These are phyloP conservation scores for Thoreauomyces humboldtii DNA, from an alignment of 192 early-diverging fungal species.

Conservation along the genomic window DNA sequence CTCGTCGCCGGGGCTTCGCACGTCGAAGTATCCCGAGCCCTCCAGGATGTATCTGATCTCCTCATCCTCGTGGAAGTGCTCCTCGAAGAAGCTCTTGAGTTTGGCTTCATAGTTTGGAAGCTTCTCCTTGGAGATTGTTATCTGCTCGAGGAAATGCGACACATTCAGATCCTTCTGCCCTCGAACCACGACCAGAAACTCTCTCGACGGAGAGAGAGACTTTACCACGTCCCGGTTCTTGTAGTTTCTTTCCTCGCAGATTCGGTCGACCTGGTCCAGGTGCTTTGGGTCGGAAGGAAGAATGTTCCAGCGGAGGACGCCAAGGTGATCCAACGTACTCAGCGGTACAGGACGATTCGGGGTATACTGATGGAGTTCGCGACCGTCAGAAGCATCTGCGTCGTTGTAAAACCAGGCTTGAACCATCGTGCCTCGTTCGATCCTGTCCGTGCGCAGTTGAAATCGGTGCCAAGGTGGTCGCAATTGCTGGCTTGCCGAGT, in stretches of 20 bases:
- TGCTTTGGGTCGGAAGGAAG: constrained; percentile 48
- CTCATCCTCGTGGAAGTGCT: constrained; percentile 94
- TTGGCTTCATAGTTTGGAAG: constrained; percentile 90
- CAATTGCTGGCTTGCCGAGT: too few species aligned
- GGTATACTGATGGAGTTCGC: constrained; percentile 75
- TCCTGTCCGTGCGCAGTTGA: too few species aligned
- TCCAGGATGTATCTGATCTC: constrained; percentile 92
- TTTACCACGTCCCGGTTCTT: constrained; percentile 89
- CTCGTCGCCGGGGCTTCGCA: constrained; percentile 44
- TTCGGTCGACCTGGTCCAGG: constrained; percentile 60
- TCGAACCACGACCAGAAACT: background rate
- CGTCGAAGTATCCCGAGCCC: constrained; percentile 90
- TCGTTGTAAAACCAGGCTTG: constrained; percentile 63
- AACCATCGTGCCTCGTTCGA: too few species aligned
- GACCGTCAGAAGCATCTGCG: constrained; percentile 64
- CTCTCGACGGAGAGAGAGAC: too few species aligned
- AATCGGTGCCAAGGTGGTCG: too few species aligned
- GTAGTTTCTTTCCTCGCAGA: constrained; percentile 77
- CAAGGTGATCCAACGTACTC: constrained; percentile 63
- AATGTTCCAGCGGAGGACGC: constrained; percentile 74
- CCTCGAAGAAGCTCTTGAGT: constrained; percentile 61
- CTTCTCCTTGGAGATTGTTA: constrained; percentile 74
- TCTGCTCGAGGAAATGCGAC: too few species aligned
- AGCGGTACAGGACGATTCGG: constrained; percentile 61
- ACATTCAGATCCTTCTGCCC: too few species aligned